Evolutionary conservation across 2,329 filamentous ascomycete species (phyloP).

Genomic region (Zymoseptoria passerinii): DNA sequence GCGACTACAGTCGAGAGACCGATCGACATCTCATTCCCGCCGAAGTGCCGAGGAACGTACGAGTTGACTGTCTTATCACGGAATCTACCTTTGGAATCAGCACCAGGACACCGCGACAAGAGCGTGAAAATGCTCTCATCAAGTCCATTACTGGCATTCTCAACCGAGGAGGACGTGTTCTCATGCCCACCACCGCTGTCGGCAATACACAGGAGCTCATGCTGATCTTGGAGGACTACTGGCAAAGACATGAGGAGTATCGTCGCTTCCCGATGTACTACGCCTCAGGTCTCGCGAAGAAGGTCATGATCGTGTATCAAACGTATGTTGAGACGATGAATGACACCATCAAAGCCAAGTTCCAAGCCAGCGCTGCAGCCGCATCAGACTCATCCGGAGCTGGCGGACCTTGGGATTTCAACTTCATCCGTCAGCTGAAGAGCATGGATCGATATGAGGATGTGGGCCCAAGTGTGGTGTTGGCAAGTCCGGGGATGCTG

Average conservation of each 20-base stretch:
- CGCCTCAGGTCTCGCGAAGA: constrained; percentile 84
- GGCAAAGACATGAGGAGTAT: constrained; percentile 78
- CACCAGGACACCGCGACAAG: constrained; percentile 80
- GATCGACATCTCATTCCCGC: constrained; percentile 94
- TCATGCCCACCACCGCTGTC: constrained; percentile 93
- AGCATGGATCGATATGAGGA: constrained; percentile 94
- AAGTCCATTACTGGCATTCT: constrained; percentile 87
- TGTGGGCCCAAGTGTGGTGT: constrained; percentile 90
- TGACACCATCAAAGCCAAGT: constrained; percentile 95
- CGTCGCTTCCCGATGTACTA: constrained; percentile 96
- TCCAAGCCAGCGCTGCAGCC: constrained; percentile 76
- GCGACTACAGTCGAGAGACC: constrained; percentile 92
- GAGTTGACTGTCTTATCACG: constrained; percentile 92
- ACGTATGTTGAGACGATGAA: constrained; percentile 99
- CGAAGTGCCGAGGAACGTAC: constrained; percentile 77
- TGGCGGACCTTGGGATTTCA: constrained; percentile 89
- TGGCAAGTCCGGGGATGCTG: constrained; percentile 95
- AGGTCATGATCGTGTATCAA: constrained; percentile 98
- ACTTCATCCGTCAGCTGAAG: constrained; percentile 83
- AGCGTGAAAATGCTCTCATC: constrained; percentile 89
- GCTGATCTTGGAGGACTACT: constrained; percentile 93
- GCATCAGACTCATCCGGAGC: constrained; percentile 47
- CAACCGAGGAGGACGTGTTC: constrained; percentile 80
- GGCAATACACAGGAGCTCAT: constrained; percentile 90
- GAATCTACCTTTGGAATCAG: constrained; percentile 97